phyloP scores from a whole-genome alignment of 352 stramenopile species.

The Globisporangium emineosum region DNA sequence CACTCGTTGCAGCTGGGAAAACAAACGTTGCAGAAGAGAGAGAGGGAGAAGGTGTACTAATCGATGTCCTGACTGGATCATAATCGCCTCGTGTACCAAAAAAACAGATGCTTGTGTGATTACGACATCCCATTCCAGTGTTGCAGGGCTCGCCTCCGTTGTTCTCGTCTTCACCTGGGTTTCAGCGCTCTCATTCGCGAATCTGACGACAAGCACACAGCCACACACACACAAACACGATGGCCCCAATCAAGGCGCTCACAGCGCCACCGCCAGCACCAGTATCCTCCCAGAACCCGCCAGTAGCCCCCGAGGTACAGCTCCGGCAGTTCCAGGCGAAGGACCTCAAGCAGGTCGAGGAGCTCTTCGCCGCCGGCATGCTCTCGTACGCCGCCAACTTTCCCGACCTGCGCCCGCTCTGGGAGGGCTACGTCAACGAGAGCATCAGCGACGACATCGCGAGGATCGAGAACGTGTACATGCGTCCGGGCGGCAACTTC shows the following conservation, averaged over 20 bases:
- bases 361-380: slow-evolving; percentile 12
- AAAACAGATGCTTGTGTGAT: slow-evolving; percentile 2
- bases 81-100: neutral
- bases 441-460: slow-evolving; percentile 25
- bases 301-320: neutral
- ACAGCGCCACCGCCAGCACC: neutral
- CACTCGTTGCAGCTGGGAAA: neutral
- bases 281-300: neutral
- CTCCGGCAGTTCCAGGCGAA: slow-evolving; percentile 21
- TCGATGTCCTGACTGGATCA: neutral
- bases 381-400: slow-evolving; percentile 6
- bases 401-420: neutral
- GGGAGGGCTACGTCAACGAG: slow-evolving; percentile 6
- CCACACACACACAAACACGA: neutral
- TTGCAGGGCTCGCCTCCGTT: neutral
- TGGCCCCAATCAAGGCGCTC: neutral
- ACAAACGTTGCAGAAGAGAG: too few species aligned
- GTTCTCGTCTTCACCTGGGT: neutral
- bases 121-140: slow-evolving; percentile 1
- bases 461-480: slow-evolving; percentile 33
- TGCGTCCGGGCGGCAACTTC: slow-evolving; percentile 34
- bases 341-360: slow-evolving; percentile 25
- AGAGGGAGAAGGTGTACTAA: neutral
- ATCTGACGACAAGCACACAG: neutral
- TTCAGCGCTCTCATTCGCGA: neutral